phyloP scores from a whole-genome alignment of 2,329 filamentous ascomycete species.

The Cyphellophora europaea region DNA sequence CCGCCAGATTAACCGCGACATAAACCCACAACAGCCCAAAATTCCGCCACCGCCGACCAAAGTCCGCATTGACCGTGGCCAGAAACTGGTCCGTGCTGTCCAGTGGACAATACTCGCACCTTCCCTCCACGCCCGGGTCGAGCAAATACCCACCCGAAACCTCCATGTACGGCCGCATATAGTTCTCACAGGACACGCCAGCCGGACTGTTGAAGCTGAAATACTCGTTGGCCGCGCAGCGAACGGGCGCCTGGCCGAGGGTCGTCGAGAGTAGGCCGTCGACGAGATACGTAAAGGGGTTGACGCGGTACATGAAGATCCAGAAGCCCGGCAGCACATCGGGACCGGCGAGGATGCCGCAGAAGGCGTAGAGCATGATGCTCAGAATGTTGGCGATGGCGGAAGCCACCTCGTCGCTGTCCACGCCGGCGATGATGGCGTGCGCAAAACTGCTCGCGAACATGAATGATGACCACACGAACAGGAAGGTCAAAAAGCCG shows the following conservation, averaged over 20 bases:
- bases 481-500: constrained; percentile 57
- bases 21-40: constrained; percentile 61
- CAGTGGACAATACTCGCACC: constrained; percentile 45
- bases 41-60: constrained; percentile 51
- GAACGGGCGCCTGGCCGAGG: constrained; percentile 56
- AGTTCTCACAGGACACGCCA: constrained; percentile 50
- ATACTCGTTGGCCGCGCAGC: constrained; percentile 61
- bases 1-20: constrained; percentile 52
- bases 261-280: constrained; percentile 62
- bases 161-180: constrained; percentile 43
- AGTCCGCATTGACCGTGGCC: constrained; percentile 30
- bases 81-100: constrained; percentile 38
- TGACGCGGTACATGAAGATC: constrained; percentile 71
- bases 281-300: constrained; percentile 74
- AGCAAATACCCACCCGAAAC: constrained; percentile 40
- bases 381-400: constrained; percentile 52
- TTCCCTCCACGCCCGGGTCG: constrained; percentile 36
- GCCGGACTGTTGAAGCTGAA: constrained; percentile 52
- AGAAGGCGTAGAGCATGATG: constrained; percentile 51
- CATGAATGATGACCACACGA: constrained; percentile 57
- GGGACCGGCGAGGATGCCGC: constrained; percentile 47
- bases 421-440: constrained; percentile 66
- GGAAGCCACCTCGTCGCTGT: constrained; percentile 57
- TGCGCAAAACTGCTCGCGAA: constrained; percentile 64
- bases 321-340: constrained; percentile 57